Evolutionary conservation across 176 grass and related monocot species (phyloP).

Genomic region (Oryza longistaminata): DNA sequence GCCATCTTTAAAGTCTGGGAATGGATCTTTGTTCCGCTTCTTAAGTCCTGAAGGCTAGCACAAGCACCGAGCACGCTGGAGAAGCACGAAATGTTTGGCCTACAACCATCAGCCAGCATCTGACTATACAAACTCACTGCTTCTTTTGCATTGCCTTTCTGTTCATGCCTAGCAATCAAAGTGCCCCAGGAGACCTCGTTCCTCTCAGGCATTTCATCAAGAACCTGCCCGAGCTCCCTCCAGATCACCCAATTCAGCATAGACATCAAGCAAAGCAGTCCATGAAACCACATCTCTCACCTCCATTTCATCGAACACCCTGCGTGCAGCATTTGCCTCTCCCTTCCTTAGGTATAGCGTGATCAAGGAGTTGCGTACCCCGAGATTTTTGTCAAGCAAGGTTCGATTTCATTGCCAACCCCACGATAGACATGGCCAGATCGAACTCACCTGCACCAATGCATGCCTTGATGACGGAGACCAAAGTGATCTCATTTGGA

Average conservation of each 20-base stretch:
- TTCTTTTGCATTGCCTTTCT: slow-evolving; percentile 56
- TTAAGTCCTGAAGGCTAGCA: slow-evolving; percentile 49
- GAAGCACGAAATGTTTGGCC: slow-evolving; percentile 66
- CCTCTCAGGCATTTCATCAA: slow-evolving; percentile 54
- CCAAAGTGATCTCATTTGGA: slow-evolving; percentile 63
- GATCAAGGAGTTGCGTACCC: slow-evolving; percentile 66
- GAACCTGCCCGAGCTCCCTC: slow-evolving; percentile 46
- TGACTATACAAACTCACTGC: slow-evolving; percentile 49
- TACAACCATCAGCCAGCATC: slow-evolving; percentile 59
- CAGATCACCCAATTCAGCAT: slow-evolving; percentile 57
- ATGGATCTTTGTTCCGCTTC: slow-evolving; percentile 54
- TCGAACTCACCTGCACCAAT: slow-evolving; percentile 51
- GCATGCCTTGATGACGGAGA: slow-evolving; percentile 70
- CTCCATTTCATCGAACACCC: slow-evolving; percentile 63
- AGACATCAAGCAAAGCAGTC: slow-evolving; percentile 64
- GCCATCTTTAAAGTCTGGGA: slow-evolving; percentile 61
- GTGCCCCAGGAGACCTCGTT: slow-evolving; percentile 56
- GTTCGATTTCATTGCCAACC: slow-evolving; percentile 61
- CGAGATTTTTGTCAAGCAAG: slow-evolving; percentile 49
- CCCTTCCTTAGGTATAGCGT: slow-evolving; percentile 59
- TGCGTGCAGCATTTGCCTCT: slow-evolving; percentile 42
- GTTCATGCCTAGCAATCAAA: slow-evolving; percentile 65
- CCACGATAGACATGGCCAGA: slow-evolving; percentile 47
- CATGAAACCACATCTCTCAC: slow-evolving; percentile 68
- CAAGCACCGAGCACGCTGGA: slow-evolving; percentile 55